Conservation (phyloP, 1,284 basidiomycete species). For the Malassezia psittaci region DNA sequence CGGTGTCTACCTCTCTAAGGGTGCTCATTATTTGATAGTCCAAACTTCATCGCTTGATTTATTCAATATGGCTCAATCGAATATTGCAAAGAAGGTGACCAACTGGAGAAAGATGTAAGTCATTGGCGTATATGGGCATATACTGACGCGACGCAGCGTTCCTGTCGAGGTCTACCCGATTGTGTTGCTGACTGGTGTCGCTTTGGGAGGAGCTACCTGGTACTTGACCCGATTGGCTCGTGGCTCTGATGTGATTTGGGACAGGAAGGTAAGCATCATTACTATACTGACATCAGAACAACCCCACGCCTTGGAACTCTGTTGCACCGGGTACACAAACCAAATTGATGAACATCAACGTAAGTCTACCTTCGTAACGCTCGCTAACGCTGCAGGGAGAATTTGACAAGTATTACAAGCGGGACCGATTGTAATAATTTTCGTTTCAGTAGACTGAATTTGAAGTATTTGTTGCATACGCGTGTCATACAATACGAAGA, state of each 20-base stretch:
- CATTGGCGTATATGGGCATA: background rate
- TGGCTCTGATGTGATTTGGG: constrained; percentile 43
- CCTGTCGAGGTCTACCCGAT: constrained; percentile 31
- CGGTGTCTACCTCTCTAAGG: background rate
- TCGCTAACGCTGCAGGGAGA: constrained; percentile 14
- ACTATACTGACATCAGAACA: constrained; percentile 20
- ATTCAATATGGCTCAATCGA: constrained; percentile 6
- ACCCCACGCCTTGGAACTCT: constrained; percentile 44
- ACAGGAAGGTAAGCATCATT: constrained; percentile 26
- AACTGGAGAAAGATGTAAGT: constrained; percentile 14
- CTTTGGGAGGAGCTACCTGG: constrained; percentile 38
- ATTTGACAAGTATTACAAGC: constrained; percentile 38
- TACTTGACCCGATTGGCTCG: constrained; percentile 37
- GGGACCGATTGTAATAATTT: constrained; percentile 31
- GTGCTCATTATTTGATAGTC: too few species aligned
- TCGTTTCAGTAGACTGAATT: background rate
- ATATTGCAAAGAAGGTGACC: constrained; percentile 9
- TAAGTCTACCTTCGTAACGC: constrained; percentile 2
- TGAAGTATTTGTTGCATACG: too few species aligned
- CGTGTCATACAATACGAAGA: too few species aligned
- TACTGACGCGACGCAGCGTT: constrained; percentile 4
- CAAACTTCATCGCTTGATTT: too few species aligned
- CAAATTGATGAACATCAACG: constrained; percentile 38
- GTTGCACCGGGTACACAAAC: constrained; percentile 39
- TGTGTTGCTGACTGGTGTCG: constrained; percentile 35